A percentile compares a stretch with the other conserved stretches of the same genome.
These are phyloP conservation scores for Aureobasidium sp. DNA, from an alignment of 2,329 filamentous ascomycete genomes.

Conservation along the genomic window DNA sequence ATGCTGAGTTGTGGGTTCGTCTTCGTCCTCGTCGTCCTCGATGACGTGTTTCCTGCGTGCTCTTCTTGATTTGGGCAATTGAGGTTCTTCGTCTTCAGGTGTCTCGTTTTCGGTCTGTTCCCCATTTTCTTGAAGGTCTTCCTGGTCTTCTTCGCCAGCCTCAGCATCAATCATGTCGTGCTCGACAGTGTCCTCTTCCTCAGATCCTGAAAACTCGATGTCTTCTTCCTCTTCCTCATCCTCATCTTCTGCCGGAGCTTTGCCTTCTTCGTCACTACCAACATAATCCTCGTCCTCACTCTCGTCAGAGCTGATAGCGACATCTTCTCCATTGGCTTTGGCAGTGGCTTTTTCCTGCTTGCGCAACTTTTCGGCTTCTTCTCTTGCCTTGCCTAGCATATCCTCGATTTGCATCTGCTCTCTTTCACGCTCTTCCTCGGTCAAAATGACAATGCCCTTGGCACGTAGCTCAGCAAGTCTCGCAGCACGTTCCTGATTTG, in stretches of 20 bases:
- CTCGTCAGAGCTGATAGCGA: slow-evolving; percentile 47
- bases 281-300: slow-evolving; percentile 47
- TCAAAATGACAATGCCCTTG: slow-evolving; percentile 75
- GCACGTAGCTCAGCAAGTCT: slow-evolving; percentile 69
- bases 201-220: slow-evolving; percentile 19
- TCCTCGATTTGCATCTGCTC: slow-evolving; percentile 82
- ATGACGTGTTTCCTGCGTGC: slow-evolving; percentile 27
- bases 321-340: slow-evolving; percentile 52
- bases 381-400: slow-evolving; percentile 73
- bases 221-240: slow-evolving; percentile 28
- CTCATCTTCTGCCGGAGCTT: slow-evolving; percentile 29
- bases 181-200: slow-evolving; percentile 22
- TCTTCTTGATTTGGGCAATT: slow-evolving; percentile 18
- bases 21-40: slow-evolving; percentile 29
- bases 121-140: slow-evolving; percentile 22
- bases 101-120: slow-evolving; percentile 14
- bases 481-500: slow-evolving; percentile 66
- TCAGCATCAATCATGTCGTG: slow-evolving; percentile 31
- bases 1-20: slow-evolving; percentile 6
- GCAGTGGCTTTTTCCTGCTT: slow-evolving; percentile 66
- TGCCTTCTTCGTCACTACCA: slow-evolving; percentile 33
- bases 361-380: slow-evolving; percentile 72
- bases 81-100: slow-evolving; percentile 23
- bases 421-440: slow-evolving; percentile 75
- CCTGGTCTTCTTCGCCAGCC: slow-evolving; percentile 26